Evolutionary conservation across 805 yeast genomes (phyloP).

Genomic region (Sugiyamaella lignohabitans): DNA sequence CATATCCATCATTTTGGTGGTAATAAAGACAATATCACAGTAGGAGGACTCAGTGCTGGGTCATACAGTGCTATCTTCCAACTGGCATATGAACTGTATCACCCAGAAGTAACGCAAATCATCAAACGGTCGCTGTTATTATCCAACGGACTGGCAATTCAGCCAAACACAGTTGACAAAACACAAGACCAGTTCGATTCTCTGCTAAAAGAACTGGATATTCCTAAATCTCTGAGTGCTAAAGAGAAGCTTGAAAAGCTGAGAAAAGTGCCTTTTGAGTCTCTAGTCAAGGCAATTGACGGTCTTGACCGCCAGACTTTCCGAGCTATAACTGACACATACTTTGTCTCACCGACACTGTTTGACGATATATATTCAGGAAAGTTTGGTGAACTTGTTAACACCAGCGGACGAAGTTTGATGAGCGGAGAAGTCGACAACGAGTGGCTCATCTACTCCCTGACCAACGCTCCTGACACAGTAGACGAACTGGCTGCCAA

Average conservation of each 20-base stretch:
- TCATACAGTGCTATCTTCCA: slow-evolving; percentile 38
- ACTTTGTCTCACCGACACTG: slow-evolving; percentile 32
- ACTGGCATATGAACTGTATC: slow-evolving; percentile 38
- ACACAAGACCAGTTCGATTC: slow-evolving; percentile 35
- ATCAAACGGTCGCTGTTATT: slow-evolving; percentile 35
- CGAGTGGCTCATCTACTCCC: slow-evolving; percentile 3
- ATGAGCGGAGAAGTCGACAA: slow-evolving; percentile 13
- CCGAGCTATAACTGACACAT: slow-evolving; percentile 38
- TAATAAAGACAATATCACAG: slow-evolving; percentile 34
- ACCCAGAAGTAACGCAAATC: slow-evolving; percentile 36
- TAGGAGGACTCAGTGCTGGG: slow-evolving; percentile 41
- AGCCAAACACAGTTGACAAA: slow-evolving; percentile 34
- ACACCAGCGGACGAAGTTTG: slow-evolving; percentile 2
- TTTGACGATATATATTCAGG: slow-evolving; percentile 25
- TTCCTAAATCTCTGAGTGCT: slow-evolving; percentile 15
- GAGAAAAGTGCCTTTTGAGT: slow-evolving; percentile 20
- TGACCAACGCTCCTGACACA: slow-evolving; percentile 6
- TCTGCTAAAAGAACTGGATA: slow-evolving; percentile 27
- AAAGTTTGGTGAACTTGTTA: slow-evolving; percentile 10
- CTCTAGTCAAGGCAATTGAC: slow-evolving; percentile 26
- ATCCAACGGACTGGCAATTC: slow-evolving; percentile 36
- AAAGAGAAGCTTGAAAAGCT: slow-evolving; percentile 24
- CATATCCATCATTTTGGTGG: slow-evolving; percentile 40
- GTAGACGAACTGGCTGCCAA: not conserved
- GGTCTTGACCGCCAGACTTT: slow-evolving; percentile 31